These are phyloP conservation scores for Myriosclerotinia scirpicola DNA, from an alignment of 2,329 filamentous ascomycete genomes.

Conservation along the genomic window DNA sequence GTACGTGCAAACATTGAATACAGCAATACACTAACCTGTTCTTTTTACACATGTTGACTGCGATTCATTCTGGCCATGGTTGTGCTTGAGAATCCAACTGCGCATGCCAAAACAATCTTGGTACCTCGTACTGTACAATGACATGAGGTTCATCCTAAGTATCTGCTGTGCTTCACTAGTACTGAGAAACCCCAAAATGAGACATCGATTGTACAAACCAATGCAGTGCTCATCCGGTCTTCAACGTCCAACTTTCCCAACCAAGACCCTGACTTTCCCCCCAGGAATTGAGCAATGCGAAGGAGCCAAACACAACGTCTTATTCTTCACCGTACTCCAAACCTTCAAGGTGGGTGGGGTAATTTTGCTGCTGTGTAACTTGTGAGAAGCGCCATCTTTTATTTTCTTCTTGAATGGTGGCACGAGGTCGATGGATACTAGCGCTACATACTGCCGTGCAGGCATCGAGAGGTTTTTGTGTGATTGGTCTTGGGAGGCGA, in stretches of 20 bases:
- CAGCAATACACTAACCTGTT: neutral
- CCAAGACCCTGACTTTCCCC: slow-evolving; percentile 11
- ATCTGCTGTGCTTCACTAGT: slow-evolving; percentile 20
- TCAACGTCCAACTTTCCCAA: slow-evolving; percentile 9
- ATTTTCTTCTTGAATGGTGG: neutral
- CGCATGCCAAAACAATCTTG: neutral
- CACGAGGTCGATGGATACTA: slow-evolving; percentile 11
- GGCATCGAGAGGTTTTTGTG: slow-evolving; percentile 1
- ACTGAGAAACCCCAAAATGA: slow-evolving; percentile 19
- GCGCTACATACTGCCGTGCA: slow-evolving; percentile 11
- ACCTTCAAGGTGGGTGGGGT: slow-evolving; percentile 13
- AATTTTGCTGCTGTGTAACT: slow-evolving; percentile 7
- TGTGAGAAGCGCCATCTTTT: neutral
- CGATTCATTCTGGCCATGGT: neutral
- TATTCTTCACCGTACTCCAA: slow-evolving; percentile 15
- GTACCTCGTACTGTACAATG: slow-evolving; percentile 15
- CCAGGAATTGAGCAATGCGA: neutral
- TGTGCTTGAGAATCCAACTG: slow-evolving; percentile 5
- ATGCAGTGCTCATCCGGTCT: slow-evolving; percentile 20
- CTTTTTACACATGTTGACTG: neutral
- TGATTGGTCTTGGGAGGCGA: neutral
- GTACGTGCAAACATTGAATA: neutral
- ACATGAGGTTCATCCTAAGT: slow-evolving; percentile 20
- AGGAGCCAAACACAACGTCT: slow-evolving; percentile 8
- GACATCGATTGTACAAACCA: slow-evolving; percentile 12